Percentiles rank a stretch among this genome's conserved stretches.
Evolutionary conservation across 805 yeast genomes (phyloP).

Genomic region (Brettanomyces custersianus): DNA sequence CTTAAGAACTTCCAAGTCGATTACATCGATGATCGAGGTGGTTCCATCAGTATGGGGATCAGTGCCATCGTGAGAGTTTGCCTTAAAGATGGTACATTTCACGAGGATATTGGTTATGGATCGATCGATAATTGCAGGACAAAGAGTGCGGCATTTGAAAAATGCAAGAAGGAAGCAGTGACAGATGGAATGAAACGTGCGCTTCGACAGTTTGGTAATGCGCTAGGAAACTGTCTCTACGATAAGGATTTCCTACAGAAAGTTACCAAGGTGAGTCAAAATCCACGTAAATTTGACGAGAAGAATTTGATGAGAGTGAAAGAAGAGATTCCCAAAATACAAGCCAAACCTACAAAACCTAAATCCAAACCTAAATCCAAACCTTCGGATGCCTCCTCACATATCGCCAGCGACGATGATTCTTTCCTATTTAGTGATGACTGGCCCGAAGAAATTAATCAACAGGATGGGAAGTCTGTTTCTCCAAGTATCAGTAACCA

Average conservation of each 20-base stretch:
- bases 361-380: not conserved
- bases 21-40: constrained; percentile 55
- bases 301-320: constrained; percentile 21
- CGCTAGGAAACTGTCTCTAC: constrained; percentile 76
- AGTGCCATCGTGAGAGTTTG: constrained; percentile 66
- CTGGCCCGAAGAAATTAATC: constrained; percentile 21
- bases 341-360: not conserved
- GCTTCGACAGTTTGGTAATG: constrained; percentile 70
- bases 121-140: constrained; percentile 60
- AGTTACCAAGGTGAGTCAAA: constrained; percentile 34
- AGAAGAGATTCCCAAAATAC: not conserved
- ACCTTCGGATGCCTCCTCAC: not conserved
- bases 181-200: constrained; percentile 78
- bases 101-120: constrained; percentile 73
- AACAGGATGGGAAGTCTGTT: constrained; percentile 14
- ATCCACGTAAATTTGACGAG: constrained; percentile 23
- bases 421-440: constrained; percentile 46
- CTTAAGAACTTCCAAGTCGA: constrained; percentile 58
- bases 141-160: constrained; percentile 66
- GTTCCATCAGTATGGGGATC: constrained; percentile 54
- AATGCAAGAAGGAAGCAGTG: constrained; percentile 78
- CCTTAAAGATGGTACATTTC: constrained; percentile 72
- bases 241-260: constrained; percentile 57
- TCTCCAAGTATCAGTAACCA: constrained; percentile 16
- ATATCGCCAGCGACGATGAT: too few species aligned